These are phyloP conservation scores for Backusella psychrophila DNA, from an alignment of 192 early-diverging fungal species.

Conservation along the genomic window DNA sequence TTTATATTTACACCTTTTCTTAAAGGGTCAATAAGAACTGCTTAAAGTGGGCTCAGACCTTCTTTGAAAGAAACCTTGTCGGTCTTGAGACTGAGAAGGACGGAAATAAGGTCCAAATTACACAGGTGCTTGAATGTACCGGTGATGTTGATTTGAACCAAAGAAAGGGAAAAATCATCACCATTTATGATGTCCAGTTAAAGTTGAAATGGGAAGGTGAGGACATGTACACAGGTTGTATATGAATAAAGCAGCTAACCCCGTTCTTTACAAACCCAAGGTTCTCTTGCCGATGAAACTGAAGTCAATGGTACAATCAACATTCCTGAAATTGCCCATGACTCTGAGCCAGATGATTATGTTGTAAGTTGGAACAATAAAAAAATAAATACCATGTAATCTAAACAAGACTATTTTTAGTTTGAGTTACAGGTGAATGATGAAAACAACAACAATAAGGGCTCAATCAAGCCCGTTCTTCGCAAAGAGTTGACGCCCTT, in stretches of 20 bases:
- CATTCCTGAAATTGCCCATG: conserved; percentile 90
- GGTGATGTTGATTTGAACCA: conserved; percentile 95
- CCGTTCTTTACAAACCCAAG: conserved; percentile 17
- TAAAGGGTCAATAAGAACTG: conserved; percentile 92
- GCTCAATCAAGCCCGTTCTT: conserved; percentile 52
- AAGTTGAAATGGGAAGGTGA: conserved; percentile 70
- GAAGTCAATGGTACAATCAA: conserved; percentile 71
- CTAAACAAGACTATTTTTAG: neutral
- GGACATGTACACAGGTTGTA: neutral
- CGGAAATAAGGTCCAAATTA: conserved; percentile 55
- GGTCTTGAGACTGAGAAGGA: conserved; percentile 52
- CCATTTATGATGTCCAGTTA: conserved; percentile 87
- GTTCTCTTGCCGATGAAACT: conserved; percentile 54
- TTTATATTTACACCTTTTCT: neutral
- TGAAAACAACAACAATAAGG: conserved; percentile 22
- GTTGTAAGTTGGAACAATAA: conserved; percentile 48
- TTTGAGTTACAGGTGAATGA: conserved; percentile 6
- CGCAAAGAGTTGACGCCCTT: conserved; percentile 64
- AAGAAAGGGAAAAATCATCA: conserved; percentile 94
- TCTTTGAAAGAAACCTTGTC: conserved; percentile 67
- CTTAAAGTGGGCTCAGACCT: conserved; percentile 84
- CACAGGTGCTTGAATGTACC: conserved; percentile 60
- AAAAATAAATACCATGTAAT: neutral
- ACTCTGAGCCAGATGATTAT: conserved; percentile 79
- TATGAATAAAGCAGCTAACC: neutral